These are phyloP conservation scores for Eremomyces bilateralis DNA, from an alignment of 495 filamentous ascomycete species.

Conservation along the genomic window DNA sequence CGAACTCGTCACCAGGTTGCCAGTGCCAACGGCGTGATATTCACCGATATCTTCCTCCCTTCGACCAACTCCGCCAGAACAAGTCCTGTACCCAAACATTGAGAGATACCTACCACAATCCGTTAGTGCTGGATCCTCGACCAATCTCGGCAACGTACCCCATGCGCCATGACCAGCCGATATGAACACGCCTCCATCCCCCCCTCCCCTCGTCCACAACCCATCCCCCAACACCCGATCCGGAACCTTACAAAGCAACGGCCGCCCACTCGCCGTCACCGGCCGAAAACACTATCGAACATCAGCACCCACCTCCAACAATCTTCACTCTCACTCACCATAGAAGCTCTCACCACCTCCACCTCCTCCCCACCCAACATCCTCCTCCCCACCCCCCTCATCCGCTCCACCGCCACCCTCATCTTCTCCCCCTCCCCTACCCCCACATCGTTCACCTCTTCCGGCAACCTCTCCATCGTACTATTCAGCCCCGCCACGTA, in stretches of 20 bases:
- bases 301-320: neutral
- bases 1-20: too few relatives aligned
- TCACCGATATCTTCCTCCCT: slow-evolving; percentile 13
- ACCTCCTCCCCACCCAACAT: slow-evolving; percentile 38
- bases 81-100: slow-evolving; percentile 17
- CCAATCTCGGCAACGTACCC: slow-evolving; percentile 10
- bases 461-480: slow-evolving; percentile 32
- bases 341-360: slow-evolving; percentile 37
- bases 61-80: slow-evolving; percentile 20
- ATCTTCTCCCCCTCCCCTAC: slow-evolving; percentile 37
- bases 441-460: slow-evolving; percentile 25
- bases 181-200: slow-evolving; percentile 44
- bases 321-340: slow-evolving; percentile 12
- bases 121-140: neutral
- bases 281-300: slow-evolving; percentile 40
- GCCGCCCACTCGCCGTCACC: slow-evolving; percentile 35
- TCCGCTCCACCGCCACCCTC: slow-evolving; percentile 25
- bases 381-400: slow-evolving; percentile 31
- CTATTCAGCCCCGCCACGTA: slow-evolving; percentile 59
- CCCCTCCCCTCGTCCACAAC: slow-evolving; percentile 18
- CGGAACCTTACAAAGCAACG: slow-evolving; percentile 34
- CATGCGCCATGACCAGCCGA: slow-evolving; percentile 41
- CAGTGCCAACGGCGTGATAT: slow-evolving; percentile 13
- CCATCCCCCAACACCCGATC: slow-evolving; percentile 30
- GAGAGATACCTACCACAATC: slow-evolving; percentile 11